phyloP scores from a whole-genome alignment of 805 yeast genomes.

The Candida michaelii region DNA sequence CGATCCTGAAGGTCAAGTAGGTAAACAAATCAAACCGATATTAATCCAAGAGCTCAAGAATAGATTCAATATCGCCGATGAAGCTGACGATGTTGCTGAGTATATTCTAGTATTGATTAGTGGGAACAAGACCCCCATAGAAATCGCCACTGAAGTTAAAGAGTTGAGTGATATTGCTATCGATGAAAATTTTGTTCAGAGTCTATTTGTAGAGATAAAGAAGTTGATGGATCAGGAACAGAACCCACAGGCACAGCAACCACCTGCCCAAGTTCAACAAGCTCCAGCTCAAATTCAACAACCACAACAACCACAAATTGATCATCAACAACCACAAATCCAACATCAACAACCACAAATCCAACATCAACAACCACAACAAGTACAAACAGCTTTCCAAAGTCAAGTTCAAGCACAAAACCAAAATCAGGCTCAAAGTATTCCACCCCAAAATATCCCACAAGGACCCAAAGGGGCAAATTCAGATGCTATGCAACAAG shows the following conservation, averaged over 20 bases:
- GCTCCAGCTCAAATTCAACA: neutral
- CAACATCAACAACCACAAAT: conserved; percentile 4
- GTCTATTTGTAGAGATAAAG: conserved; percentile 57
- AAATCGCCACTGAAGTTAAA: conserved; percentile 59
- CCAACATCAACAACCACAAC: conserved; percentile 1
- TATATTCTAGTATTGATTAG: conserved; percentile 69
- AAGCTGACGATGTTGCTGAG: conserved; percentile 64
- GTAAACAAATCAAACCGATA: conserved; percentile 33
- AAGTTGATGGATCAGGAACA: conserved; percentile 27
- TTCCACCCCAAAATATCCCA: neutral
- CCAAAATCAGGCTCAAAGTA: neutral
- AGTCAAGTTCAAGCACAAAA: neutral
- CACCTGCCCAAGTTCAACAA: conserved; percentile 11
- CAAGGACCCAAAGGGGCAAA: conserved; percentile 2
- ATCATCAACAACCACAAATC: conserved; percentile 3
- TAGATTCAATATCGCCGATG: conserved; percentile 36
- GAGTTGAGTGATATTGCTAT: conserved; percentile 62
- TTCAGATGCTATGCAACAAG: conserved; percentile 14
- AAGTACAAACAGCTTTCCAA: conserved; percentile 1
- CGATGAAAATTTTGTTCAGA: conserved; percentile 54
- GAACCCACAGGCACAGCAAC: conserved; percentile 8
- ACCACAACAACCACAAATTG: conserved; percentile 12
- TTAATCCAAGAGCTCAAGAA: conserved; percentile 36
- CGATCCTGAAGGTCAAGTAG: conserved; percentile 42
- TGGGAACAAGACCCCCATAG: conserved; percentile 61